Conservation (phyloP, 1,284 basidiomycete genomes). For the Pyrrhoderma lamaoense region DNA sequence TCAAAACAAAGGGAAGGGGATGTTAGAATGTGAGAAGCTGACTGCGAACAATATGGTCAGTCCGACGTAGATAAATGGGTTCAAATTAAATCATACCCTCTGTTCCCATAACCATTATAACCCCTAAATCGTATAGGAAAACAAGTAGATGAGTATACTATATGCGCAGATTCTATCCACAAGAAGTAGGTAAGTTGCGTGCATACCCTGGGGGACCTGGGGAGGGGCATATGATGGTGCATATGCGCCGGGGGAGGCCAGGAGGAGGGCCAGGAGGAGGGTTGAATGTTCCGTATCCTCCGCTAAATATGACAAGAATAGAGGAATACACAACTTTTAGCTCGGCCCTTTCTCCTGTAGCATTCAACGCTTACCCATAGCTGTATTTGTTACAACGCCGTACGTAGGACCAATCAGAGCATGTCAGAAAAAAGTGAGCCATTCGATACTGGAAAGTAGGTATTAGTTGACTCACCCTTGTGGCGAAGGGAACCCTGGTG, state of each 20-base stretch:
- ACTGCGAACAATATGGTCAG: background rate
- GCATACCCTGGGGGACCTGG: conserved; percentile 15
- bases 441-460: background rate
- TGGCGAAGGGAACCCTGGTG: conserved; percentile 8
- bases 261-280: conserved; percentile 13
- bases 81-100: background rate
- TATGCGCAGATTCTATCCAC: background rate
- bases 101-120: conserved; percentile 15
- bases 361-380: background rate
- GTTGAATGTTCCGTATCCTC: background rate
- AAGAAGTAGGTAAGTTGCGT: background rate
- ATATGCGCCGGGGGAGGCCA: conserved; percentile 25
- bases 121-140: conserved; percentile 5
- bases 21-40: background rate
- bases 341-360: background rate
- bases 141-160: background rate
- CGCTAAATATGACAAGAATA: background rate
- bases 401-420: background rate
- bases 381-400: background rate
- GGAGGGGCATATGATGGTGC: conserved; percentile 30
- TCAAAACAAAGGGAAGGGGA: background rate
- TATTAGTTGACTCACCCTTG: conserved; percentile 7
- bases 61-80: background rate
- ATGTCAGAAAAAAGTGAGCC: background rate
- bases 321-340: background rate